Percentiles rank a stretch among this genome's conserved stretches.
Evolutionary conservation across 2,329 filamentous ascomycete genomes (phyloP).

Genomic region (Graphiopsis chlorocephala): DNA sequence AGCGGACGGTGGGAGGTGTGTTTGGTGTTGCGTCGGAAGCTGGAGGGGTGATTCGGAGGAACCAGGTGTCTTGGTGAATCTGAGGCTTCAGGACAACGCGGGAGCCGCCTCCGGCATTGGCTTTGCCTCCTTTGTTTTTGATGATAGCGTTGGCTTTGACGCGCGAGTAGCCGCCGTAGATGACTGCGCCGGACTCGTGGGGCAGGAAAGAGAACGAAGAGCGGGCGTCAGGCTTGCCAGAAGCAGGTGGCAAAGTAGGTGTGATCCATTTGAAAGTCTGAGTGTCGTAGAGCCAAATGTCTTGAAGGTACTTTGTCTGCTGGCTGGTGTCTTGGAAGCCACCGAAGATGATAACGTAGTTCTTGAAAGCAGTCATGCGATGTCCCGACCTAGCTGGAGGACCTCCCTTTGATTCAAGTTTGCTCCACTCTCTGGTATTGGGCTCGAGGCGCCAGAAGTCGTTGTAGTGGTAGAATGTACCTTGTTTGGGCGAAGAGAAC

Average conservation of each 20-base stretch:
- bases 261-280: slow-evolving; percentile 80
- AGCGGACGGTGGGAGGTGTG: slow-evolving; percentile 70
- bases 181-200: slow-evolving; percentile 81
- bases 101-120: slow-evolving; percentile 27
- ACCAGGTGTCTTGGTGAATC: slow-evolving; percentile 94
- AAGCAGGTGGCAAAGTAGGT: slow-evolving; percentile 68
- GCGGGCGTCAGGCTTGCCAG: slow-evolving; percentile 79
- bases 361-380: slow-evolving; percentile 94
- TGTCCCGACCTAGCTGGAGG: slow-evolving; percentile 77
- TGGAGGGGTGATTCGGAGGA: slow-evolving; percentile 75
- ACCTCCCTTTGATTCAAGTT: slow-evolving; percentile 77
- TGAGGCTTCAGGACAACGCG: slow-evolving; percentile 75
- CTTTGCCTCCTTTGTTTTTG: slow-evolving; percentile 59
- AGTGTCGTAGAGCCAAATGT: slow-evolving; percentile 95
- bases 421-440: slow-evolving; percentile 80
- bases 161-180: slow-evolving; percentile 91
- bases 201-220: slow-evolving; percentile 91
- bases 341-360: slow-evolving; percentile 92
- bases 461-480: slow-evolving; percentile 98
- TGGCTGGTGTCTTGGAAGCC: slow-evolving; percentile 97
- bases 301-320: slow-evolving; percentile 87
- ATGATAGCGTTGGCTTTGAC: slow-evolving; percentile 71
- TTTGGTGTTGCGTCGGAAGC: slow-evolving; percentile 63
- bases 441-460: slow-evolving; percentile 96
- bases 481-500: slow-evolving; percentile 94